phyloP scores from a whole-genome alignment of 2,329 filamentous ascomycete species.

The Colletotrichum simmondsii region DNA sequence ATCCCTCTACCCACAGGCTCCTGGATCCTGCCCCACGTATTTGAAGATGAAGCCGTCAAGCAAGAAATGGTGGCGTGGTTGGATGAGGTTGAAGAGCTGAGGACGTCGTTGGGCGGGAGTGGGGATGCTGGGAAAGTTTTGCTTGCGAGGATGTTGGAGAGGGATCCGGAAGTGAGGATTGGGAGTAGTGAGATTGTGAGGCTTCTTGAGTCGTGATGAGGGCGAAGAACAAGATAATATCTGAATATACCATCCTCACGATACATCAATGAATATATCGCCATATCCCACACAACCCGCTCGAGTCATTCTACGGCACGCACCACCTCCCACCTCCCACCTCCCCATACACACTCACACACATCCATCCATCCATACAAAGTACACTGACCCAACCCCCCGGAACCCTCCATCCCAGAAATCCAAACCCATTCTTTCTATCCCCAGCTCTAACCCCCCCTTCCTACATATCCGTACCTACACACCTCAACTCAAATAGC shows the following conservation, averaged over 20 bases:
- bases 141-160: background rate
- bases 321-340: background rate
- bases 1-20: background rate
- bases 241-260: background rate
- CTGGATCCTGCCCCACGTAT: background rate
- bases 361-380: background rate
- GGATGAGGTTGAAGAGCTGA: background rate
- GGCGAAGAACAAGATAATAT: background rate
- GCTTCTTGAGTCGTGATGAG: background rate
- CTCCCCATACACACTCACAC: too few species aligned
- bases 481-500: background rate
- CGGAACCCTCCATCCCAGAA: background rate
- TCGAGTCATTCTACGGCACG: background rate
- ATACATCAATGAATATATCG: background rate
- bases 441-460: too few species aligned
- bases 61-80: background rate
- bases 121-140: background rate
- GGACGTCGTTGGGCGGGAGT: background rate
- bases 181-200: background rate
- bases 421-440: background rate
- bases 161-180: background rate
- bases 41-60: background rate
- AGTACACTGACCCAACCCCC: background rate
- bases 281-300: background rate
- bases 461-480: background rate